Evolutionary conservation across 192 early-diverging fungal species (phyloP), one percentile per base, ranked within the genome.

Genomic region (Umbelopsis vinacea): DNA sequence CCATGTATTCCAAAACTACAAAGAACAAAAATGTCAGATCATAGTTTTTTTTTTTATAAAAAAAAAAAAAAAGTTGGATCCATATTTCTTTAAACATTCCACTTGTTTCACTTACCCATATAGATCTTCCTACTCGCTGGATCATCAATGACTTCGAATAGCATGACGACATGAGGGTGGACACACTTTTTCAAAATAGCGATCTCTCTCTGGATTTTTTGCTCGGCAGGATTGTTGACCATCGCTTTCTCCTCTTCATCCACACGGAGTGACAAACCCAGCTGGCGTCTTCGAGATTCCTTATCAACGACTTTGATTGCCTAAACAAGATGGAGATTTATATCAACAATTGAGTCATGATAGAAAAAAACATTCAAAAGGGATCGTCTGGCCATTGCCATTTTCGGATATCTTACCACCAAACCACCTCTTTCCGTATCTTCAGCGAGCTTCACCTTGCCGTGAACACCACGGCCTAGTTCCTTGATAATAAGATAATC

Each of bases 111-210:
- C 67, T 67, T 87, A 91, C 89, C 89, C 29, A 99, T 80, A 82
- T 97, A 99, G 46, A 99, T 96, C 69, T 97, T 97, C 21, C 92
- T 88, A 40, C 90, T 89, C 37, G 81, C 84, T 2, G 95, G 95
- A 78, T 97, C 95, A 82, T 99, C 97, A 69, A 99, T 97, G 47
- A 99, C 95, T 78, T 97, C 97, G 52, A 86, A 84, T 67, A 99
- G 81, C 17, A 86, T 83, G 22, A 99, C 95, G 19, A 99, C 90
- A 78, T 99, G 89, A 9, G 95, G 95, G 68, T 99, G 97, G 24
- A 84, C 81, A 77, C 94, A 95, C 78, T 97, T 97, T 84, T 97
- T 97, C 68, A 99, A 83, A 48, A 99, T 98, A 9, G 95, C 95
- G 70, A 99, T 95, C 78, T 99, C 97, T 48, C 92, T 85, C 76